Evolutionary conservation across 139 green algal genomes (phyloP), one percentile per base, ranked within the genome.

Genomic region (Chlamydomonas asymmetrica): DNA sequence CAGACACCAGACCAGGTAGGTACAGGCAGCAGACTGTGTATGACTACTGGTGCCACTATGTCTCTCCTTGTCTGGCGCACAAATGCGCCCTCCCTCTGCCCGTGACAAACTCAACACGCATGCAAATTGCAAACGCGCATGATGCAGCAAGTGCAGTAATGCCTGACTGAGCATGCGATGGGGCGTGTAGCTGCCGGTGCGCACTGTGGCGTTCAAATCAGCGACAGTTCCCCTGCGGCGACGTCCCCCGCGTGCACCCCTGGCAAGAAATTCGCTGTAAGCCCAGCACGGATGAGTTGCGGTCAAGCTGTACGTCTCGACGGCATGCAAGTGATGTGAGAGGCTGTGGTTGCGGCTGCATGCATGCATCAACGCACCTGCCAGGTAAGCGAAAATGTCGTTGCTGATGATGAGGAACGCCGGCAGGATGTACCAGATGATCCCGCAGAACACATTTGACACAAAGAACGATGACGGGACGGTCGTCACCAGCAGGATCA

Each of bases 371-470:
- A 7, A 23, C 78, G 63, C 63, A 93, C 92, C 92, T 61, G 88
- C 88, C 16, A 98, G 77, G 85, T 99, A 99, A 5, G 95, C 96
- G 59, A 85, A 91, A 72, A 98, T 97, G 90, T 99, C 96, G 73
- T 99, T 99, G 59, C 93, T 84, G 61, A 98, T 97, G 80, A 99
- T 94, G 20, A 99, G 87, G 29, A 91, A 89, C 49, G 80, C 90
- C 27, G 96, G 96, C 79, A 99, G 87, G 50, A 98, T 74, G 83
- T 97, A 97, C 95, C 94, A 99, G 61, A 99, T 95, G 63, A 99
- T 84, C 35, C 96, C 96, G 35, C 96, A 88, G 62, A 98, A 98
- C 62, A 90, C 82, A 76, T 88, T 87, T 32, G 77, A 82, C 10
- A 78, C 76, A 45, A 78, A 78, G 34, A 78, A 71, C 9, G 71